These are phyloP conservation scores for Eucalyptus curtisii DNA, from an alignment of 345 rosid genomes.

Conservation along the genomic window DNA sequence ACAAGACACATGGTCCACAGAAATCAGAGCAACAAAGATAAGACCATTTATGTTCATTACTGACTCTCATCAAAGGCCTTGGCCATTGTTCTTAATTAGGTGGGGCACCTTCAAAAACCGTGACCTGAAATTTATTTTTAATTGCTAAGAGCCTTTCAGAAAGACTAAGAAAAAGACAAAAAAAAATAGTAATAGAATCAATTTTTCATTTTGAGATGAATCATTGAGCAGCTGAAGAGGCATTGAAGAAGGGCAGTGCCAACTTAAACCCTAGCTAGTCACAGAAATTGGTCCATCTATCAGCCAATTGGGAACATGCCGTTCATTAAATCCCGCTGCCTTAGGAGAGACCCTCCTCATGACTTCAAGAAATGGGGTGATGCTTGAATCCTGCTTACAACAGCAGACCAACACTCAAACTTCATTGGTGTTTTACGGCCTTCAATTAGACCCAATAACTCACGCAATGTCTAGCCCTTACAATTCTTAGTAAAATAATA, in stretches of 20 bases:
- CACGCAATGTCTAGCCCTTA: background rate
- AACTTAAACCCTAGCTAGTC: background rate
- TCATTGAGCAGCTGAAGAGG: background rate
- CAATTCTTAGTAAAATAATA: background rate
- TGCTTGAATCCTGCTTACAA: background rate
- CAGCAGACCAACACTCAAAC: background rate
- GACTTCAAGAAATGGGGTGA: background rate
- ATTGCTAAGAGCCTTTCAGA: background rate
- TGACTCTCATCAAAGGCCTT: background rate
- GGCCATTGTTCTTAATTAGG: background rate
- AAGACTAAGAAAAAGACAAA: background rate
- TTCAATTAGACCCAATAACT: background rate
- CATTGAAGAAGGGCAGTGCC: background rate
- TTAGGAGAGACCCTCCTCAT: background rate
- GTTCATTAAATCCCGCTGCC: background rate
- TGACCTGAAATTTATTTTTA: background rate
- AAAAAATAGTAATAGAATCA: background rate
- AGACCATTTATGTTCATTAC: background rate
- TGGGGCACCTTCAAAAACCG: background rate
- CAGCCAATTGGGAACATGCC: background rate
- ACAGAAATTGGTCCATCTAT: background rate
- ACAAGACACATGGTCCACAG: background rate
- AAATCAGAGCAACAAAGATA: background rate
- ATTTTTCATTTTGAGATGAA: background rate
- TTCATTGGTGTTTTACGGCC: fast-evolving